A percentile compares a stretch with the other conserved stretches of the same genome.
Conservation (phyloP, 768 basidiomycete species). For the Leccinum fibrillosum region DNA sequence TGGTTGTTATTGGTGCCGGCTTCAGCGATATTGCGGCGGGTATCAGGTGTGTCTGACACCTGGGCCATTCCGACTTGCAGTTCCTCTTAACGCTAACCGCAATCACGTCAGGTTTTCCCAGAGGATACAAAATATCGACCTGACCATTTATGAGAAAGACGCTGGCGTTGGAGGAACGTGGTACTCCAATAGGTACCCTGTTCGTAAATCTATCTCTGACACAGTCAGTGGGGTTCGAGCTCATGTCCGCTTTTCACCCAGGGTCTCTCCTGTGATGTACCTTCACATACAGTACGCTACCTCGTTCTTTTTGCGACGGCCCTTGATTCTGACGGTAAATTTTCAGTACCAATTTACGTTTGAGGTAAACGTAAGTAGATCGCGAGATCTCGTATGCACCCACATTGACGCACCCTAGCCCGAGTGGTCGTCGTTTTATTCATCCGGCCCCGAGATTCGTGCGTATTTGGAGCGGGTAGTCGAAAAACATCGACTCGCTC, state of each 20-base stretch:
- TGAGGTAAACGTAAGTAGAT: slow-evolving; percentile 42
- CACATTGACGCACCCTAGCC: not conserved
- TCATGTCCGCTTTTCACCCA: slow-evolving; percentile 13
- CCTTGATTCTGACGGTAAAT: not conserved
- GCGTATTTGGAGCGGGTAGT: slow-evolving; percentile 51
- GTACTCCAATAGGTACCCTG: slow-evolving; percentile 55
- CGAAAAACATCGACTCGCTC: slow-evolving; percentile 52
- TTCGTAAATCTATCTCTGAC: slow-evolving; percentile 17
- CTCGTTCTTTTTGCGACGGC: not conserved
- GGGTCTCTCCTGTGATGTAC: slow-evolving; percentile 60
- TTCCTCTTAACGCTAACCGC: not conserved
- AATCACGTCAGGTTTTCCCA: not conserved
- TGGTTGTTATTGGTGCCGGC: not conserved
- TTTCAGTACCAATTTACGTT: slow-evolving; percentile 58
- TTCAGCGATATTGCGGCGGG: not conserved
- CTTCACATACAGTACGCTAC: slow-evolving; percentile 47
- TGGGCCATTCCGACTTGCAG: not conserved
- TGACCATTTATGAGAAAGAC: slow-evolving; percentile 59
- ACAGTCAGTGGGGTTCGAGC: not conserved
- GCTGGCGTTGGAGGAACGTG: slow-evolving; percentile 62
- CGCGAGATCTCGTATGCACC: not conserved
- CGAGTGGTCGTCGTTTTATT: slow-evolving; percentile 57
- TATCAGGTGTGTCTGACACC: not conserved
- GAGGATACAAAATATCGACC: slow-evolving; percentile 40
- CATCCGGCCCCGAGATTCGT: slow-evolving; percentile 57